Conservation (phyloP, 225 moss, liverwort and hornwort species). For the Marchantia paleacea region DNA sequence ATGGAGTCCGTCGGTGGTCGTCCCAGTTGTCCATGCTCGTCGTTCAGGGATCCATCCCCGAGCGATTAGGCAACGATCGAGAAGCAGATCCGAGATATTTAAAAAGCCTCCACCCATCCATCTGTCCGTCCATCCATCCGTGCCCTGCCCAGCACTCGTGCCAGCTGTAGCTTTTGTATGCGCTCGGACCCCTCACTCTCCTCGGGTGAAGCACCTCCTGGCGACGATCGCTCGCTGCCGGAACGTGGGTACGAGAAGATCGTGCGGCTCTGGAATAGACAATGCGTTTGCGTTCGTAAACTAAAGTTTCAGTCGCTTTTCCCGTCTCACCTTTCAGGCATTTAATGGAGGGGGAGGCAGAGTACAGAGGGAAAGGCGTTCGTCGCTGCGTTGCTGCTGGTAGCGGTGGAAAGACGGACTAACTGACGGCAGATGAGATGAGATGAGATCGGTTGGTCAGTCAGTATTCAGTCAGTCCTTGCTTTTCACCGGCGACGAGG, state of each 20-base stretch:
- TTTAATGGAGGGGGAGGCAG: background rate
- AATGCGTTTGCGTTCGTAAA: background rate
- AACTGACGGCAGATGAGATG: no score
- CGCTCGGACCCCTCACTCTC: background rate
- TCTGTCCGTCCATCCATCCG: background rate
- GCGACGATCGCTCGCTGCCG: background rate
- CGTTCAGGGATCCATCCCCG: background rate
- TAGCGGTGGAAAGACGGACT: no score
- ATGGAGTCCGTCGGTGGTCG: background rate
- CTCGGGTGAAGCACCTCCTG: background rate
- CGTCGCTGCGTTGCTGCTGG: no score
- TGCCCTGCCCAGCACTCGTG: background rate
- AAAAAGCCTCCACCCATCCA: background rate
- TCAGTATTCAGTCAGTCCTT: no score
- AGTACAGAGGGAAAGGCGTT: background rate
- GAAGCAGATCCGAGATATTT: background rate
- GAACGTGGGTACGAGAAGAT: background rate
- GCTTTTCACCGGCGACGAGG: no score
- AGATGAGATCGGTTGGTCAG: no score
- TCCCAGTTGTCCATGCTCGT: background rate
- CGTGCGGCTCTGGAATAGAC: background rate
- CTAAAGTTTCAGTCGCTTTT: background rate
- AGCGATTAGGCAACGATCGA: background rate
- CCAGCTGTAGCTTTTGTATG: background rate
- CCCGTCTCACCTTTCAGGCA: background rate